phyloP scores from a whole-genome alignment of 2,329 filamentous ascomycete genomes.

The Penicillium sp. region DNA sequence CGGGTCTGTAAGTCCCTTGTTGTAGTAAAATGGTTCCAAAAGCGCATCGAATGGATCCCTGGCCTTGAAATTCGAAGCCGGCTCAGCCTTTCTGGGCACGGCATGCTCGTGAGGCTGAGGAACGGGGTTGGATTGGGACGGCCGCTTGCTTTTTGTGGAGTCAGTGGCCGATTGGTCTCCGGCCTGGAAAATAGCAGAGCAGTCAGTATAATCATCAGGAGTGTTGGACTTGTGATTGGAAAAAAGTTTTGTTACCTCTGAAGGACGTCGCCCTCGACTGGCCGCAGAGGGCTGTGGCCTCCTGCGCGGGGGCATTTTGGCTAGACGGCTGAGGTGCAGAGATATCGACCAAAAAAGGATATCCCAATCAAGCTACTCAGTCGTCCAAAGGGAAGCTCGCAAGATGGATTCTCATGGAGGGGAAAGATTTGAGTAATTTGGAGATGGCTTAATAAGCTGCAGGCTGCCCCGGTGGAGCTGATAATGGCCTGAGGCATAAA shows the following conservation, averaged over 20 bases:
- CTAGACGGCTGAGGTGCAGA: slow-evolving; percentile 7
- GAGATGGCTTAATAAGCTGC: slow-evolving; percentile 19
- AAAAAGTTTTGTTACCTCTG: slow-evolving; percentile 34
- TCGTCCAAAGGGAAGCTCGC: slow-evolving; percentile 4
- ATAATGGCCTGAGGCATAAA: slow-evolving; percentile 14
- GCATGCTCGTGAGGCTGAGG: slow-evolving; percentile 17
- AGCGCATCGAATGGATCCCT: slow-evolving; percentile 57
- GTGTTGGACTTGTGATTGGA: slow-evolving; percentile 6
- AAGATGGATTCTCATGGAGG: slow-evolving; percentile 16
- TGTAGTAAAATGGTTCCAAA: slow-evolving; percentile 67
- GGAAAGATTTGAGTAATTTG: slow-evolving; percentile 24
- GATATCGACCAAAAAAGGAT: neutral
- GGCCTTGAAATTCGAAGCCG: slow-evolving; percentile 25
- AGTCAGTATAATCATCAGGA: slow-evolving; percentile 8
- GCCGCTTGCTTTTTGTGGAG: slow-evolving; percentile 25
- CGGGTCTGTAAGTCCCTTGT: slow-evolving; percentile 64
- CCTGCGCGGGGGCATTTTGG: slow-evolving; percentile 37
- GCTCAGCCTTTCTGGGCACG: slow-evolving; percentile 14
- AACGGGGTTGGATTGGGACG: slow-evolving; percentile 25
- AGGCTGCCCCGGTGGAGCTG: neutral
- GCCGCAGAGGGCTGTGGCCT: slow-evolving; percentile 32
- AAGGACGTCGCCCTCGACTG: slow-evolving; percentile 23
- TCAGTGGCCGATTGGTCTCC: slow-evolving; percentile 19
- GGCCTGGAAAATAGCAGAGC: neutral
- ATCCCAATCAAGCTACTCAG: slow-evolving; percentile 10